Evolutionary conservation across 805 yeast species (phyloP), one percentile per base, ranked within the genome.

Genomic region (Yamadazyma scolyti): DNA sequence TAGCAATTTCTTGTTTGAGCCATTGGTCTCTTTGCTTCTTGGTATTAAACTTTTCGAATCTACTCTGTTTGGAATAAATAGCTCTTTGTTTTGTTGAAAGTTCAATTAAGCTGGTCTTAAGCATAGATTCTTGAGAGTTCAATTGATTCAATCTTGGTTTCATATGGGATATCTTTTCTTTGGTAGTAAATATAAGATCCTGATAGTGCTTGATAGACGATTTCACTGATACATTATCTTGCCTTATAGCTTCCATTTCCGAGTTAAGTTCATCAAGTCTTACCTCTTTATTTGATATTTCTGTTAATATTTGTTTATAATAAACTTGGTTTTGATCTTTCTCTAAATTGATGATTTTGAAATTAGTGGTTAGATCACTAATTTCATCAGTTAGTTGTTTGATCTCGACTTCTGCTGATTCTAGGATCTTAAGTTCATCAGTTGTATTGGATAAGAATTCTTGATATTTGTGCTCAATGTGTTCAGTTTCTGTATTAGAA

Each of bases 31-130:
- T 69, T 36, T 84, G 81, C 2, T 55, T 47, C 39, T 68, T 68
- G 10, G 72, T 54, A 1, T 52, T 40, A 44, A 87, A 88, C 40
- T 75, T 72, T 16, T 77, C 67, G 36, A 72, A 73, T 30, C 88
- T 75, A 24, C 83, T 85, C 44, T 79, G 83, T 47, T 87, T 89
- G 6, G 82, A 65, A 29, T 82, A 73, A 4, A 89, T 52, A 9
- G 66, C 56, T 41, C 82, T 64, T 52, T 82, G 88, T 17, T 58
- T 68, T 6, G 76, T 59, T 31, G 65, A 69, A 14, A 70, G 43
- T n/a, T 61, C 56, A 3, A 56, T 33, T 6, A 79, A 51, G 28
- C 64, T 45, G 3, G 50, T 43, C 33, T 71, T 71, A 19, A 69
- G 39, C 3, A 43, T 42, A 0, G 44, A 20, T 48, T 82, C 86